Evolutionary conservation across 1,284 basidiomycete species (phyloP).

Genomic region (Puccinia novopanici): DNA sequence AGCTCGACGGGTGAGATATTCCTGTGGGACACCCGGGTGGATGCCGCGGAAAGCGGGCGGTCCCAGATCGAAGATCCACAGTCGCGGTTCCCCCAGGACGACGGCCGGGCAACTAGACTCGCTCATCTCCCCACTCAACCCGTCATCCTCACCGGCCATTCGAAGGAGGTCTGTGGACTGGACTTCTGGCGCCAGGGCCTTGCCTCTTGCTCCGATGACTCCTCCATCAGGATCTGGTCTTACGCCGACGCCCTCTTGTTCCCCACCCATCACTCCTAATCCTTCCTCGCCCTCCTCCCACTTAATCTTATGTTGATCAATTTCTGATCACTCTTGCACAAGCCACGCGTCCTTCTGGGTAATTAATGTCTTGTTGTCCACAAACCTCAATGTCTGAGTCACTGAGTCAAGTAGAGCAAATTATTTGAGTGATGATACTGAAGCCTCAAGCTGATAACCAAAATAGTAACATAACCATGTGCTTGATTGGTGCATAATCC

Average conservation of each 20-base stretch:
- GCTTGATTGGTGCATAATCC: too few species aligned
- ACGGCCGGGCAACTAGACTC: background rate
- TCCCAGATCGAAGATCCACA: too few species aligned
- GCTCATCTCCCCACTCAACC: background rate
- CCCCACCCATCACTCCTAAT: background rate
- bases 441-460: too few species aligned
- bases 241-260: slow-evolving; percentile 3
- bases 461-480: too few species aligned
- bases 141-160: slow-evolving; percentile 1
- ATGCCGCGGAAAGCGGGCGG: background rate
- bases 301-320: background rate
- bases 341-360: background rate
- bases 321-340: background rate
- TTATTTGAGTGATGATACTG: too few species aligned
- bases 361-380: background rate
- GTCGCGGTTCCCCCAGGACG: background rate
- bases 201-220: slow-evolving; percentile 38
- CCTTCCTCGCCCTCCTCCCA: background rate
- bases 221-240: slow-evolving; percentile 23
- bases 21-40: slow-evolving; percentile 14
- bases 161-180: slow-evolving; percentile 31
- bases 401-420: too few species aligned
- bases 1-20: slow-evolving; percentile 30
- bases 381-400: too few species aligned
- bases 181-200: slow-evolving; percentile 28